phyloP scores from a whole-genome alignment of 1,284 basidiomycete species.

The Garcileccinum viscosum region DNA sequence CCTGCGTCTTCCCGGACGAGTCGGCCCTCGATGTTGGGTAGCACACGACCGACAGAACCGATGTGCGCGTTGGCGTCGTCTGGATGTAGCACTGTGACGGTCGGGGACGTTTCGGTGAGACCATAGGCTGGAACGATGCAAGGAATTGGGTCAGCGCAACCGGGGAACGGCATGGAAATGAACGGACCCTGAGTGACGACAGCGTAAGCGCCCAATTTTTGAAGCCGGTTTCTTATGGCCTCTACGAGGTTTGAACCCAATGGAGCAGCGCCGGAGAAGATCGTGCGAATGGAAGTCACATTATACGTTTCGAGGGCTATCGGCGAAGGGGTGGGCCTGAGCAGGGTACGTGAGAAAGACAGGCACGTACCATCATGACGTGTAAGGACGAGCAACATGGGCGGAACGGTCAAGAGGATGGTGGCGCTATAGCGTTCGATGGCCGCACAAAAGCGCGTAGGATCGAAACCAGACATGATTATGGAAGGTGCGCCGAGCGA shows the following conservation, averaged over 20 bases:
- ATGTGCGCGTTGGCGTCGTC: slow-evolving; percentile 50
- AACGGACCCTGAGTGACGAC: slow-evolving; percentile 52
- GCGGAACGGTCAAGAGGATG: slow-evolving; percentile 77
- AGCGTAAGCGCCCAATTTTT: slow-evolving; percentile 41
- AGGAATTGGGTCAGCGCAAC: background rate
- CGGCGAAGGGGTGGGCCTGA: background rate
- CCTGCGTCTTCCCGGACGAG: slow-evolving; percentile 70
- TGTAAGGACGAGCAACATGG: slow-evolving; percentile 77
- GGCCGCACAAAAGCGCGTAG: slow-evolving; percentile 69
- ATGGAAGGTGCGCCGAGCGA: slow-evolving; percentile 64
- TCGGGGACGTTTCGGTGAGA: slow-evolving; percentile 80
- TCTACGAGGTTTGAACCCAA: slow-evolving; percentile 68
- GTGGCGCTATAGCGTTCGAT: slow-evolving; percentile 74
- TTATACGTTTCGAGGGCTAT: slow-evolving; percentile 75
- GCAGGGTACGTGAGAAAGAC: background rate
- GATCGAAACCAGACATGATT: slow-evolving; percentile 77
- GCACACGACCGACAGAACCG: slow-evolving; percentile 73
- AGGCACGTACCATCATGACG: slow-evolving; percentile 60
- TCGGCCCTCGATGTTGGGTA: slow-evolving; percentile 82
- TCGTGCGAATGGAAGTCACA: slow-evolving; percentile 61
- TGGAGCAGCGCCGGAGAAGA: slow-evolving; percentile 86
- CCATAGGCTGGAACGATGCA: slow-evolving; percentile 62
- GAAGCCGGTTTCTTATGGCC: slow-evolving; percentile 50
- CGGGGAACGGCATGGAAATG: slow-evolving; percentile 2
- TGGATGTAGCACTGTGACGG: slow-evolving; percentile 54